A percentile compares a stretch with the other conserved stretches of the same genome.
Evolutionary conservation across 2,329 filamentous ascomycete species (phyloP).

Genomic region (Tolypocladium guangdongense): DNA sequence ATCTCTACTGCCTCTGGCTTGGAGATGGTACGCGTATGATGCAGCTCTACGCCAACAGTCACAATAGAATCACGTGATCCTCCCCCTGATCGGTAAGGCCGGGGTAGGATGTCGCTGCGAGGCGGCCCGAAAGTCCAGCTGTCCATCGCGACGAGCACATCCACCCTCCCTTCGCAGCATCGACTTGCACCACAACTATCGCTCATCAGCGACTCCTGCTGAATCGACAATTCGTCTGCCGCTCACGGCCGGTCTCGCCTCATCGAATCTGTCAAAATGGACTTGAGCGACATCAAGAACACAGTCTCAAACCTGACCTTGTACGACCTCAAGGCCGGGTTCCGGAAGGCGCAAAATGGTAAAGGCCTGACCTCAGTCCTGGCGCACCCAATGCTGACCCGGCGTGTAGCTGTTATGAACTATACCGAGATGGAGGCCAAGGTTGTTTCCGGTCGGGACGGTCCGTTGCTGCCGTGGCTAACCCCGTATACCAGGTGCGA

Average conservation of each 20-base stretch:
- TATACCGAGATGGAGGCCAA: constrained; percentile 87
- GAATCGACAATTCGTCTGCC: not conserved
- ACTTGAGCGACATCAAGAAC: constrained; percentile 74
- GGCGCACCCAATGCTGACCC: constrained; percentile 15
- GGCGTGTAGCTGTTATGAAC: constrained; percentile 78
- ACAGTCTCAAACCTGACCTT: constrained; percentile 85
- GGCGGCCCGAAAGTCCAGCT: constrained; percentile 13
- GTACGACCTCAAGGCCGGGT: constrained; percentile 90
- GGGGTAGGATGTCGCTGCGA: not conserved
- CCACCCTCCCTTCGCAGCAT: not conserved
- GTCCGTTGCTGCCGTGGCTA: constrained; percentile 3
- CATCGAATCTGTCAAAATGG: constrained; percentile 46
- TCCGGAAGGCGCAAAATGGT: constrained; percentile 97
- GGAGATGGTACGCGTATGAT: too few species aligned
- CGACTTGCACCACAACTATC: not conserved
- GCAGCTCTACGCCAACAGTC: too few species aligned
- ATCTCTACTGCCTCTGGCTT: not conserved
- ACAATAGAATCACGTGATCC: not conserved
- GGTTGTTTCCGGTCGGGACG: constrained; percentile 25
- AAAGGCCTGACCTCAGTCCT: constrained; percentile 10
- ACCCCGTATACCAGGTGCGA: constrained; percentile 52
- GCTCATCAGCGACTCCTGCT: not conserved
- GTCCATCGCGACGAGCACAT: constrained; percentile 7
- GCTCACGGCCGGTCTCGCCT: not conserved
- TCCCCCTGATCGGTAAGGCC: not conserved